Conservation (phyloP, 2,329 filamentous ascomycete genomes). For the Botrytis deweyae region DNA sequence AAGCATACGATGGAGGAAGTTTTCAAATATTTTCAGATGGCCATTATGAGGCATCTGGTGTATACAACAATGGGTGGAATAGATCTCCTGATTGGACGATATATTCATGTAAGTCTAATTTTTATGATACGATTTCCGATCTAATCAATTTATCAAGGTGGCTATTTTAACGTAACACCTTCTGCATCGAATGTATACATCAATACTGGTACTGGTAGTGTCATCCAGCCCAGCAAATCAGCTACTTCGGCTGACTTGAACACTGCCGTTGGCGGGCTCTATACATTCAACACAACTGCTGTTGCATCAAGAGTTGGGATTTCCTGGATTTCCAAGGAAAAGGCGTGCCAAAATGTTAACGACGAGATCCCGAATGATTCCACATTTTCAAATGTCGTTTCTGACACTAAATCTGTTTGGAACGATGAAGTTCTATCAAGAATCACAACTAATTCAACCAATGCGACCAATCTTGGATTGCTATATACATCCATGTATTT, state of each 20-base stretch:
- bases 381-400: conserved; percentile 43
- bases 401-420: conserved; percentile 17
- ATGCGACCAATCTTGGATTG: conserved; percentile 55
- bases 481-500: conserved; percentile 68
- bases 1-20: conserved; percentile 60
- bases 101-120: conserved; percentile 55
- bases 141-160: conserved; percentile 26
- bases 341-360: conserved; percentile 48
- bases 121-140: conserved; percentile 25
- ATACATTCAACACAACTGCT: conserved; percentile 44
- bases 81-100: conserved; percentile 60
- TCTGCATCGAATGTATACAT: conserved; percentile 31
- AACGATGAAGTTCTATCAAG: conserved; percentile 22
- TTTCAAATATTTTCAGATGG: conserved; percentile 47
- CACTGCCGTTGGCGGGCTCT: conserved; percentile 33
- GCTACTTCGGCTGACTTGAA: background rate
- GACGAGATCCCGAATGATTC: conserved; percentile 46
- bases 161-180: conserved; percentile 33
- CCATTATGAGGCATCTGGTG: conserved; percentile 23
- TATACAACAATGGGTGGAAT: conserved; percentile 62
- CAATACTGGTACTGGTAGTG: conserved; percentile 38
- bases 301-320: conserved; percentile 52
- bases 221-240: background rate
- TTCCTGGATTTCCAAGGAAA: conserved; percentile 49
- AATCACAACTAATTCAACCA: conserved; percentile 57